These are phyloP conservation scores for Brassica juncea DNA, from an alignment of 345 rosid genomes.

Conservation along the genomic window DNA sequence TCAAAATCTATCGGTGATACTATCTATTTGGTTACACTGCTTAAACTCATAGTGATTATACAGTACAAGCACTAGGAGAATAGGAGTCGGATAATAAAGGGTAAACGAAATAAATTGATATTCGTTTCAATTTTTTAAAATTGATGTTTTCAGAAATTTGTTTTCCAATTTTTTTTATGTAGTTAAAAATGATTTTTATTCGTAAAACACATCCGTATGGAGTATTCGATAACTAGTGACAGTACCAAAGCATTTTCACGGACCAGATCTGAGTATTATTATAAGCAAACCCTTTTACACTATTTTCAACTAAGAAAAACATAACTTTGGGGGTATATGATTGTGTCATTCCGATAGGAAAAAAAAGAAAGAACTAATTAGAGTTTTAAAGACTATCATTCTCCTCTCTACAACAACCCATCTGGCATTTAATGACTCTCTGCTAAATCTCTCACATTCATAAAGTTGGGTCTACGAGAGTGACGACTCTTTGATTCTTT, in stretches of 20 bases:
- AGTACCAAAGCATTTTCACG: background rate
- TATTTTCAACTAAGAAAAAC: background rate
- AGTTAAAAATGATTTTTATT: background rate
- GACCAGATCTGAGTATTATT: conserved; percentile 23
- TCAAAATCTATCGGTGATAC: background rate
- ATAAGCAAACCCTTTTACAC: background rate
- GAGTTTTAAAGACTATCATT: conserved; percentile 27
- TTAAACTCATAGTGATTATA: background rate
- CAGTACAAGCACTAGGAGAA: too few species aligned
- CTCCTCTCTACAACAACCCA: conserved; percentile 34
- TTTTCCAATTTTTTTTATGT: background rate
- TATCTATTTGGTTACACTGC: background rate
- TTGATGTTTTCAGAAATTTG: background rate
- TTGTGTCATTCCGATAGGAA: conserved; percentile 2
- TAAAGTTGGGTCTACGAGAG: conserved; percentile 39
- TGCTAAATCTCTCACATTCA: conserved; percentile 34
- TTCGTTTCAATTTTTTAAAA: too few species aligned
- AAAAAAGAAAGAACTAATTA: background rate
- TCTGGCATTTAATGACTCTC: conserved; percentile 29
- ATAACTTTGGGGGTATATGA: conserved; percentile 3
- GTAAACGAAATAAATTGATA: too few species aligned
- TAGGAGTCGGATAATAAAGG: too few species aligned
- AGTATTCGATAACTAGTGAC: background rate
- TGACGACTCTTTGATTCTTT: conserved; percentile 41
- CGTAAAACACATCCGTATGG: background rate